phyloP scores from a whole-genome alignment of 2,329 filamentous ascomycete species.

The Zasmidium angulare region DNA sequence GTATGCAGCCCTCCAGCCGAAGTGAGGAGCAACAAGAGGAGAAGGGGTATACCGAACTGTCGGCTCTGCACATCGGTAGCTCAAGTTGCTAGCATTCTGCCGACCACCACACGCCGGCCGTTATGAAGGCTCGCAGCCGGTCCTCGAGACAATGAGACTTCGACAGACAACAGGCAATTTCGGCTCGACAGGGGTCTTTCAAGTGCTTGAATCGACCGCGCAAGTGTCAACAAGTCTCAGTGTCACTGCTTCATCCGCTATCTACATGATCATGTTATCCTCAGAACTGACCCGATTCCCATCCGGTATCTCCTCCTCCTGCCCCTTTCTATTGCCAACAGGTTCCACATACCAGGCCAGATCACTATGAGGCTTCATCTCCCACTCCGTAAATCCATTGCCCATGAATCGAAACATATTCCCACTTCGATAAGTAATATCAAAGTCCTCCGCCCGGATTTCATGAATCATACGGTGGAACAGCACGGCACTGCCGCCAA shows the following conservation, averaged over 20 bases:
- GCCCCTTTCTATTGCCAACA: neutral
- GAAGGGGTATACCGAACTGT: neutral
- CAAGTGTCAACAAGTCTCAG: no score
- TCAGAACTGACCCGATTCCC: neutral
- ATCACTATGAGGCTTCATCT: constrained; percentile 28
- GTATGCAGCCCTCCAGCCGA: neutral
- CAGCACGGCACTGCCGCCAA: constrained; percentile 27
- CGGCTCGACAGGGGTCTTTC: no score
- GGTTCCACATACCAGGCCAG: constrained; percentile 20
- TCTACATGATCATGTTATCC: neutral
- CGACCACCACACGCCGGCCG: neutral
- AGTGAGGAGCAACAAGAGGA: neutral
- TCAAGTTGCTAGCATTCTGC: neutral
- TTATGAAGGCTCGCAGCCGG: no score
- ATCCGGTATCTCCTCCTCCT: neutral
- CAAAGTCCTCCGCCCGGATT: constrained; percentile 51
- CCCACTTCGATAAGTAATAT: constrained; percentile 45
- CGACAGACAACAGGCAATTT: no score
- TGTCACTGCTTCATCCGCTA: neutral
- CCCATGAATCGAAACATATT: constrained; percentile 53
- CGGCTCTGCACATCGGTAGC: neutral
- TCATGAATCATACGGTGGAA: constrained; percentile 36
- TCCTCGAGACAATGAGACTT: no score
- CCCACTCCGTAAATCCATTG: constrained; percentile 45
- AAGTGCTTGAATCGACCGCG: no score